Evolutionary conservation across 225 moss, liverwort and hornwort species (phyloP).

Genomic region (Pleurozium schreberi): DNA sequence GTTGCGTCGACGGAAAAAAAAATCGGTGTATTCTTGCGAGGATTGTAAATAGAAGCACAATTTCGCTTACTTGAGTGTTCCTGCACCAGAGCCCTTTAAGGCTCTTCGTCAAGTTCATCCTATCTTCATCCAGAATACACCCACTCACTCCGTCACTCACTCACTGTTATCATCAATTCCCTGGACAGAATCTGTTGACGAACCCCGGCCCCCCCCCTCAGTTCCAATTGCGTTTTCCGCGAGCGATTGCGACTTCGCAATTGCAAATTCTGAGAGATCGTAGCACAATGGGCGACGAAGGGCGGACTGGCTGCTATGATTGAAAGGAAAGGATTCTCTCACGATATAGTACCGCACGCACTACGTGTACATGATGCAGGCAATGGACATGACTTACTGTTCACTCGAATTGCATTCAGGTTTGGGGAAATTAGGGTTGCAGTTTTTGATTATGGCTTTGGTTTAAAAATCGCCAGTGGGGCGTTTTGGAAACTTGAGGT

Average conservation of each 20-base stretch:
- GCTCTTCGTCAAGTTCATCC: background rate
- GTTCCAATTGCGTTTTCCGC: background rate
- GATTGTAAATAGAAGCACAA: background rate
- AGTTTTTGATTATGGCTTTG: background rate
- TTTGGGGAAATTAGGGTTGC: background rate
- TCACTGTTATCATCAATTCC: background rate
- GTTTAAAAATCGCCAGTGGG: background rate
- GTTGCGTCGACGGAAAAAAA: background rate
- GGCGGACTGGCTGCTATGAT: background rate
- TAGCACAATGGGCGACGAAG: too few species aligned
- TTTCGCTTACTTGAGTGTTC: background rate
- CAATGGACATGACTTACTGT: background rate
- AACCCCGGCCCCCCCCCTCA: background rate
- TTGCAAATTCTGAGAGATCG: background rate
- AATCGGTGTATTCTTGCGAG: background rate
- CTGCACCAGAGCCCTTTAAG: background rate
- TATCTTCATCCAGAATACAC: constrained; percentile 1
- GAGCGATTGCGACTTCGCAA: too few species aligned
- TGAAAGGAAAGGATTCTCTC: too few species aligned
- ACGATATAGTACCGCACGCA: background rate
- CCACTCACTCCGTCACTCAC: too few species aligned
- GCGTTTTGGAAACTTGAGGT: background rate
- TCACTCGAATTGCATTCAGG: background rate
- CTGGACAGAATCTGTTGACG: background rate
- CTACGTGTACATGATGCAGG: background rate